phyloP scores from a whole-genome alignment of 106 monocot species.

The Dactylorhiza incarnata region DNA sequence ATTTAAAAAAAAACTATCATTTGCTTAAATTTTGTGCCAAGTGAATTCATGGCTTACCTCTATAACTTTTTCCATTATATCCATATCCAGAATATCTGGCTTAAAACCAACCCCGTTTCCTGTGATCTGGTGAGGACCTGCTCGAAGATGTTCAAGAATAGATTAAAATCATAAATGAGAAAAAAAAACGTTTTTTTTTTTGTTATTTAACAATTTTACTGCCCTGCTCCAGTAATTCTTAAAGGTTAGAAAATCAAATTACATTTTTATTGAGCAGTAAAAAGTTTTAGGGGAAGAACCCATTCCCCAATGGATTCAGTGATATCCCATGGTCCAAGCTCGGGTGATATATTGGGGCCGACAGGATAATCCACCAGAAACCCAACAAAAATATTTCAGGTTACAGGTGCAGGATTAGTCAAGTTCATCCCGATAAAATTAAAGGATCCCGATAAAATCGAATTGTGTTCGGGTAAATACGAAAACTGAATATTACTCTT shows the following conservation, averaged over 20 bases:
- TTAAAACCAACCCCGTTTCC: conserved; percentile 97
- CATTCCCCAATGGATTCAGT: too few species aligned
- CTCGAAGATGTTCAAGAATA: background rate
- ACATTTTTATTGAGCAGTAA: too few species aligned
- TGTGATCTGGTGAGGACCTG: conserved; percentile 86
- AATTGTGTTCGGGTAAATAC: too few species aligned
- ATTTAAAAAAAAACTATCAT: background rate
- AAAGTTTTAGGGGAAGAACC: too few species aligned
- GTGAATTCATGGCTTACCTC: conserved; percentile 36
- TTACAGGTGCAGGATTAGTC: too few species aligned
- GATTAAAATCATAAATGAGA: background rate
- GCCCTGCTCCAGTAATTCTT: background rate
- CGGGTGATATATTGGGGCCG: background rate
- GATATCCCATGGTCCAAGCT: too few species aligned
- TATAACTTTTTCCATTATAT: conserved; percentile 91
- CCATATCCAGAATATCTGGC: conserved; percentile 89
- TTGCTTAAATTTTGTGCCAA: background rate
- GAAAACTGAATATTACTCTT: too few species aligned
- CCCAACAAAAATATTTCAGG: too few species aligned
- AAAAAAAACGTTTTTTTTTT: background rate
- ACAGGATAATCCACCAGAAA: background rate
- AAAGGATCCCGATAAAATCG: too few species aligned
- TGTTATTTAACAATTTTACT: background rate
- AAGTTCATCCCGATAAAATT: too few species aligned
- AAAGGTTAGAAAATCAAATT: too few species aligned